Percentiles rank a stretch among this genome's conserved stretches.
phyloP scores from a whole-genome alignment of 1,284 basidiomycete genomes.

The Apiotrichum gracile region DNA sequence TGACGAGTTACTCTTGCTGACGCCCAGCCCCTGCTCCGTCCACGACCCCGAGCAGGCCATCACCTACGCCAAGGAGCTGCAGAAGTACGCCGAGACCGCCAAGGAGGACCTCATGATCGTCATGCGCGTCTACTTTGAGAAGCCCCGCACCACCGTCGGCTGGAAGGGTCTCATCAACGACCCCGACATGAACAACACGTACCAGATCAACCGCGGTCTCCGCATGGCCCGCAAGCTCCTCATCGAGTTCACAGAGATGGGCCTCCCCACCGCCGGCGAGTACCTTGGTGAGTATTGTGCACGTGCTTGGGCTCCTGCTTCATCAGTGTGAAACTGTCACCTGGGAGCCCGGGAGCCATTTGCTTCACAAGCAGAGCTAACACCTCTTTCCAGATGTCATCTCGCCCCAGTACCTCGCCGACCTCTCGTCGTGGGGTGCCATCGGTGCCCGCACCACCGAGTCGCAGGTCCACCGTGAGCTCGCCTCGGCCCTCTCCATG shows the following conservation, averaged over 20 bases:
- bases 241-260: conserved; percentile 78
- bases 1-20: background rate
- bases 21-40: conserved; percentile 77
- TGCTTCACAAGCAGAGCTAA: no score
- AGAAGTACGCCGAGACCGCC: conserved; percentile 70
- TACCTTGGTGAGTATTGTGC: conserved; percentile 58
- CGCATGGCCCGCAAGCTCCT: conserved; percentile 80
- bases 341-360: no score
- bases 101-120: conserved; percentile 86
- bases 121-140: conserved; percentile 97
- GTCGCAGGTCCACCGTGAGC: conserved; percentile 86
- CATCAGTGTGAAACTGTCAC: background rate
- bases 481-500: conserved; percentile 84
- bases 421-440: conserved; percentile 89
- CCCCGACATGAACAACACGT: conserved; percentile 85
- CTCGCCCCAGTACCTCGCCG: conserved; percentile 63
- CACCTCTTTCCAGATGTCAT: conserved; percentile 60
- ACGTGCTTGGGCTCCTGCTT: background rate
- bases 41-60: conserved; percentile 78
- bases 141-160: conserved; percentile 80
- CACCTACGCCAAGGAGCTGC: conserved; percentile 74
- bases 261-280: conserved; percentile 90
- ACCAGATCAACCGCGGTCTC: conserved; percentile 95
- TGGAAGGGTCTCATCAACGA: conserved; percentile 62
- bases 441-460: conserved; percentile 96